These are phyloP conservation scores for Starmerella potacharoeniae DNA, from an alignment of 805 yeast species.

Conservation along the genomic window DNA sequence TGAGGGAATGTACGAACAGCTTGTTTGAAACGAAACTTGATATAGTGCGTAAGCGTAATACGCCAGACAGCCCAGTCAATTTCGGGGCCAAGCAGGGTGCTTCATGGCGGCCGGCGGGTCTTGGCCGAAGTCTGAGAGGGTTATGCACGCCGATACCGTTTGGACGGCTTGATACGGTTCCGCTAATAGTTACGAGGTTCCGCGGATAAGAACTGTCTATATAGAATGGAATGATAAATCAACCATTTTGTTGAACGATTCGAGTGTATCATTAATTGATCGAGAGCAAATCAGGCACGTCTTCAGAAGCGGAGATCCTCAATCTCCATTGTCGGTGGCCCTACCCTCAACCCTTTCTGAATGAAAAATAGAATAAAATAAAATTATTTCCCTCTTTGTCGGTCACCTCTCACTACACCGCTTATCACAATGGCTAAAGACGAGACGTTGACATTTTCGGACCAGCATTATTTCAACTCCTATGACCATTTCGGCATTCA, in stretches of 20 bases:
- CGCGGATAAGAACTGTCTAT: too few relatives aligned
- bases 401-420: neutral
- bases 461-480: constrained; percentile 89
- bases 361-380: neutral
- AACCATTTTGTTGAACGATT: too few relatives aligned
- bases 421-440: neutral
- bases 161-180: neutral
- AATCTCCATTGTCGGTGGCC: neutral
- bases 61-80: too few relatives aligned
- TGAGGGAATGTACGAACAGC: neutral
- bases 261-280: too few relatives aligned
- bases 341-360: neutral
- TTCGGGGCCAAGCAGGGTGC: neutral
- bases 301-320: too few relatives aligned
- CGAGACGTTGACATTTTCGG: constrained; percentile 27
- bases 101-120: too few relatives aligned
- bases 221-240: too few relatives aligned
- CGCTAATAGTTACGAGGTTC: too few relatives aligned
- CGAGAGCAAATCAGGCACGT: too few relatives aligned
- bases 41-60: neutral
- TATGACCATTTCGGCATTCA: constrained; percentile 97
- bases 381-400: neutral
- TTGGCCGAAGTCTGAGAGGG: neutral
- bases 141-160: neutral
- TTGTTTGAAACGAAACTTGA: neutral